These are phyloP conservation scores for Phaffomyces thermotolerans DNA, from an alignment of 805 yeast genomes.

Conservation along the genomic window DNA sequence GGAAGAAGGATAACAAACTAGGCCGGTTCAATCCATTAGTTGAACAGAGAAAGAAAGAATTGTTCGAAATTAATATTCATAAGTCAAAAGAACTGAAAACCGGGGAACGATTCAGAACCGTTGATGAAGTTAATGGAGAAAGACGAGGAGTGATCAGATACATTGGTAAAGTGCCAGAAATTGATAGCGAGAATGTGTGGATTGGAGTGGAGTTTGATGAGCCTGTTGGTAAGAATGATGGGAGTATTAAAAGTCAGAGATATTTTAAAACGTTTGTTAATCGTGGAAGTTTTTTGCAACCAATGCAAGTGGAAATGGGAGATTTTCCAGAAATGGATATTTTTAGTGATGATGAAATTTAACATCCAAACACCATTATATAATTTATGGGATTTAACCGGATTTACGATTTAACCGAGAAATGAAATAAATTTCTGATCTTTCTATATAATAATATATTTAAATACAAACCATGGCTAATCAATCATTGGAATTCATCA, in stretches of 20 bases:
- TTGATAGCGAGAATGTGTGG: conserved; percentile 56
- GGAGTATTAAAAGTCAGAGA: conserved; percentile 52
- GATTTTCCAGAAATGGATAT: conserved; percentile 48
- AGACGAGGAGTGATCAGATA: conserved; percentile 67
- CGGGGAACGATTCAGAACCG: conserved; percentile 48
- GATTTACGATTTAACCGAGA: too few species aligned
- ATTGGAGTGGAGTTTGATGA: conserved; percentile 81
- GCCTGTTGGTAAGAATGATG: conserved; percentile 84
- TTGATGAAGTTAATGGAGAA: conserved; percentile 37
- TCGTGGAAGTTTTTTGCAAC: conserved; percentile 77
- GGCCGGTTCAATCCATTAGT: conserved; percentile 66
- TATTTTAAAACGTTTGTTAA: conserved; percentile 50
- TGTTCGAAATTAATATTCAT: conserved; percentile 22
- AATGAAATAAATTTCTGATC: too few species aligned
- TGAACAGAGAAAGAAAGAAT: conserved; percentile 24
- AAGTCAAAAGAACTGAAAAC: conserved; percentile 31
- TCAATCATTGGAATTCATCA: too few species aligned
- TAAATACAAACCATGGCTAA: too few species aligned
- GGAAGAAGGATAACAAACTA: conserved; percentile 64
- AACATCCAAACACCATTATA: too few species aligned
- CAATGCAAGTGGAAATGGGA: conserved; percentile 61
- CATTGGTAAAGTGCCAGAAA: conserved; percentile 59
- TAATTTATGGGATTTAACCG: too few species aligned
- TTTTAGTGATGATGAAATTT: conserved; percentile 34
- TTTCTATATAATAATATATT: too few species aligned